A percentile compares a stretch with the other conserved stretches of the same genome.
Evolutionary conservation across 805 yeast species (phyloP).

Genomic region (Ascoidea asiatica): DNA sequence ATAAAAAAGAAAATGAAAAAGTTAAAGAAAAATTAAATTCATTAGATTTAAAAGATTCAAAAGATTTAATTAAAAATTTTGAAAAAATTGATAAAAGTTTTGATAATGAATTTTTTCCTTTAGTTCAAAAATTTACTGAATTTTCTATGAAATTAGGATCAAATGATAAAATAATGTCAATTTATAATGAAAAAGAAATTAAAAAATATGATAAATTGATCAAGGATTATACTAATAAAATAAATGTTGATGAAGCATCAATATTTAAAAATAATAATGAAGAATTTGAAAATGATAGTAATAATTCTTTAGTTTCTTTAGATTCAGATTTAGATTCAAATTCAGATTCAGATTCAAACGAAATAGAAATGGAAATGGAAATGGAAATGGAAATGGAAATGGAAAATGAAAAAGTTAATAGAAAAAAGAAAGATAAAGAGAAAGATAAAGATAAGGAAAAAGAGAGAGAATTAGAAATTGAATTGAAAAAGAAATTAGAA

Average conservation of each 20-base stretch:
- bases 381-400: not conserved
- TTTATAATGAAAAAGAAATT: too few species aligned
- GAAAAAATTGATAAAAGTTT: not conserved
- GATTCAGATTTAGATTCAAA: too few species aligned
- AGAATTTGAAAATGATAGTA: not conserved
- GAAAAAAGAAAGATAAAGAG: not conserved
- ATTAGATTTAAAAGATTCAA: slow-evolving; percentile 13
- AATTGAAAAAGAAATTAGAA: too few species aligned
- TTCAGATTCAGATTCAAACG: too few species aligned
- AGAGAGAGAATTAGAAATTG: not conserved
- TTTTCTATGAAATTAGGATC: not conserved
- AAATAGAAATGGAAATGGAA: too few species aligned
- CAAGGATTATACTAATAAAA: not conserved
- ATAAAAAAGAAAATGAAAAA: slow-evolving; percentile 3
- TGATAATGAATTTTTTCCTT: not conserved
- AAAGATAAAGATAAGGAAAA: too few species aligned
- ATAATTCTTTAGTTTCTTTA: too few species aligned
- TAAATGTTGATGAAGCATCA: not conserved
- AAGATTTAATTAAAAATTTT: not conserved
- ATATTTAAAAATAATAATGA: too few species aligned
- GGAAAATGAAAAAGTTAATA: not conserved
- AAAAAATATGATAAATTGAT: too few species aligned
- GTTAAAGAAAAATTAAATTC: slow-evolving; percentile 6
- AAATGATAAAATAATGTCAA: not conserved
- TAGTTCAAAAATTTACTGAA: not conserved